These are phyloP conservation scores for Exophiala xenobiotica DNA, from an alignment of 2,329 filamentous ascomycete species.

Conservation along the genomic window DNA sequence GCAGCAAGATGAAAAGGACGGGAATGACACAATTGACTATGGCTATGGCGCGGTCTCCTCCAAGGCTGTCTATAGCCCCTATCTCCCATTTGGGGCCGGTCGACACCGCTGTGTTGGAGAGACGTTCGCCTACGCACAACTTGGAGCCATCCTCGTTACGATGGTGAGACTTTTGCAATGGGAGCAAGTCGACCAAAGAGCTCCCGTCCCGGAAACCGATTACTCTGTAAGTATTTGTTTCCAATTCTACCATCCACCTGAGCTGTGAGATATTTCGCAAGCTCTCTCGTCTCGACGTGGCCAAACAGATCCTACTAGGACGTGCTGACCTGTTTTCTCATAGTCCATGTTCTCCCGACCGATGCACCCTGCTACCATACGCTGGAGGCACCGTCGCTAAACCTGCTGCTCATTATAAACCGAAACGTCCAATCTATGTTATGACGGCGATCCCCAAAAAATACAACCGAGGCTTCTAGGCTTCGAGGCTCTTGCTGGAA, in stretches of 20 bases:
- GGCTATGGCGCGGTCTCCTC: slow-evolving; percentile 80
- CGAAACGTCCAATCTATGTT: no score
- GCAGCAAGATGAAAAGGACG: slow-evolving; percentile 50
- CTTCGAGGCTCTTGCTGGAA: no score
- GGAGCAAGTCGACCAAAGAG: slow-evolving; percentile 55
- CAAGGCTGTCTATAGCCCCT: slow-evolving; percentile 79
- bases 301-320: no score
- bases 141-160: slow-evolving; percentile 63
- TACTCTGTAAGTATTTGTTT: slow-evolving; percentile 51
- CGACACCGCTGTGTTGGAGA: slow-evolving; percentile 74
- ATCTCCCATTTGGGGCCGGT: slow-evolving; percentile 71
- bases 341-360: slow-evolving; percentile 19
- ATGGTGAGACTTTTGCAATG: slow-evolving; percentile 63
- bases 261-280: not conserved
- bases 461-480: no score
- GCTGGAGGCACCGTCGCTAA: slow-evolving; percentile 8
- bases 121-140: slow-evolving; percentile 71
- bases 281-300: no score
- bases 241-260: not conserved
- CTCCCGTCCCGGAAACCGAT: slow-evolving; percentile 62
- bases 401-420: no score
- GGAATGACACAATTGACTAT: slow-evolving; percentile 74
- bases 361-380: slow-evolving; percentile 19
- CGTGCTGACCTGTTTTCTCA: not conserved
- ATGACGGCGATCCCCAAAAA: no score